Evolutionary conservation across 768 basidiomycete species (phyloP).

Genomic region (Paxillus involutus): DNA sequence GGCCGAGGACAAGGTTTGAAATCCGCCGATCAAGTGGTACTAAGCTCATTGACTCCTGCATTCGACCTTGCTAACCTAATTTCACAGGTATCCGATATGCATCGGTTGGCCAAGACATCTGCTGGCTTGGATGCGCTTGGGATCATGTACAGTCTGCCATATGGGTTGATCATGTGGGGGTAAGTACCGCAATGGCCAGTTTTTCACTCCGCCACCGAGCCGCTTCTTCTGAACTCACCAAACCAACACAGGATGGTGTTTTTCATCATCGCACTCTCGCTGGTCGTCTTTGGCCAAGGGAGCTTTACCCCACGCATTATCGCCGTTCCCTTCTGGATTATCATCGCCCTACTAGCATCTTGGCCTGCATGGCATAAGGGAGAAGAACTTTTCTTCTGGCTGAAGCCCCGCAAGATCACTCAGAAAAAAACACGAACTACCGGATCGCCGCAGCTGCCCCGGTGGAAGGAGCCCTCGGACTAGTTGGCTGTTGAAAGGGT

Average conservation of each 20-base stretch:
- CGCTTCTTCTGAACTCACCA: not conserved
- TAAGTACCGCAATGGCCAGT: not conserved
- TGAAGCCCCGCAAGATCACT: no score
- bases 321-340: not conserved
- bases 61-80: not conserved
- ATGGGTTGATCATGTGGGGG: conserved; percentile 1
- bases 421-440: not conserved
- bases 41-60: not conserved
- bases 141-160: not conserved
- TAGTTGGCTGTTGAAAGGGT: no score
- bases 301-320: not conserved
- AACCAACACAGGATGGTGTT: not conserved
- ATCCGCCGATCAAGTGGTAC: conserved; percentile 5
- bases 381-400: not conserved
- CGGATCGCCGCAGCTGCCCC: no score
- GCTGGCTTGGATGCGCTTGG: not conserved
- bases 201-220: no score
- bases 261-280: not conserved
- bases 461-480: no score
- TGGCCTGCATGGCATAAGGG: not conserved
- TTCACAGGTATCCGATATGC: conserved; percentile 1
- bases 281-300: not conserved
- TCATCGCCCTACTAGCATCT: not conserved
- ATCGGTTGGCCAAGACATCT: not conserved
- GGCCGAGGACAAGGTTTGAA: conserved; percentile 26